Evolutionary conservation across 2,329 filamentous ascomycete species (phyloP), one percentile per base, ranked within the genome.

Genomic region (Phyllosticta ampelicida): DNA sequence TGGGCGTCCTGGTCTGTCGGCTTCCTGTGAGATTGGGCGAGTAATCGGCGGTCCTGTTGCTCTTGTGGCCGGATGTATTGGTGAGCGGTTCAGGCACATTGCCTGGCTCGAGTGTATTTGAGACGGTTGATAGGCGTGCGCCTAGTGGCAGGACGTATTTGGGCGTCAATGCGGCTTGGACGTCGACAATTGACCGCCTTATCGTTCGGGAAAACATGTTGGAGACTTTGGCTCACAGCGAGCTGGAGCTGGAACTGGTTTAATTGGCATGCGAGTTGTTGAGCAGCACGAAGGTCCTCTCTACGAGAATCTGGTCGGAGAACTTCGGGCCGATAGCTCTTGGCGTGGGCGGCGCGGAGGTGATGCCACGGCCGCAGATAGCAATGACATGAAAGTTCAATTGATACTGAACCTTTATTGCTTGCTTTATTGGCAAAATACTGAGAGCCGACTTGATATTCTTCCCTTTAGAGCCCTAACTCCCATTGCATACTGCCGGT

Each of bases 161-260:
- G 9, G 79, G 78, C 36, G 79, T 78, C 6, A 82, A 71, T 18
- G 69, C 63, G n/a, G 67, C 66, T 65, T 80, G 77, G 55, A 84
- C 77, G 76, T 85, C 83, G 72, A 84, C 70, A 52, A 83, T 73
- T 72, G 83, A 85, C 75, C 82, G 80, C 64, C 86, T 77, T 62
- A 87, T 73, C 63, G 81, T 77, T 69, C 82, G 71, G 49, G 73
- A 72, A 61, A 78, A 67, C 68, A 77, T 73, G 50, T 67, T 70
- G 59, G 65, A 19, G 49, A 19, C 10, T 29, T 19, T 16, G 21
- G 36, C 29, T 16, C 28, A 36, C 50, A 19, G 30, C 20, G 49
- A 36, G 50, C 36, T 44, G 36, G 36, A 44, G 36, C 36, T 16
- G n/a, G 36, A 44, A 16, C 36, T 16, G n/a, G 36, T 13, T 8